A percentile compares a stretch with the other conserved stretches of the same genome.
phyloP scores from a whole-genome alignment of 176 grass and related monocot species.

The Panicum miliaceum region DNA sequence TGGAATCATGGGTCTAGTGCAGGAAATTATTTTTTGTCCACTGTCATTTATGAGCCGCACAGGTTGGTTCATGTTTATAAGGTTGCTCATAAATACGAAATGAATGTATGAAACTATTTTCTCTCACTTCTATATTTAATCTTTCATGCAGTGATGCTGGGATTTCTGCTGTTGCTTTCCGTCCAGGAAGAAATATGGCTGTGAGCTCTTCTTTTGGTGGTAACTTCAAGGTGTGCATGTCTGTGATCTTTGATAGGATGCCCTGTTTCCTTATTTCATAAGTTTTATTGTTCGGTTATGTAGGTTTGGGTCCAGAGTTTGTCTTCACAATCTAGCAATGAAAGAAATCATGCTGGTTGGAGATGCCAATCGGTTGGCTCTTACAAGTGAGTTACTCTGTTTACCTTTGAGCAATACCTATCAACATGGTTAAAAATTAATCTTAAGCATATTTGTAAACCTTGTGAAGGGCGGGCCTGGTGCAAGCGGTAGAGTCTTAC shows the following conservation, averaged over 20 bases:
- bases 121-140: constrained; percentile 31
- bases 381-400: constrained; percentile 78
- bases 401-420: constrained; percentile 12
- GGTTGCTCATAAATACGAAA: constrained; percentile 19
- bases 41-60: constrained; percentile 97
- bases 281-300: constrained; percentile 23
- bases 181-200: constrained; percentile 75
- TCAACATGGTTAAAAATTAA: neutral
- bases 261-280: constrained; percentile 37
- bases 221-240: constrained; percentile 77
- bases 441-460: neutral
- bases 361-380: constrained; percentile 97
- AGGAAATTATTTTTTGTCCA: constrained; percentile 71
- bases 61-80: constrained; percentile 53
- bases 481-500: too few relatives aligned
- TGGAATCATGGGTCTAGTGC: constrained; percentile 64
- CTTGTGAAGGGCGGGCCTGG: too few relatives aligned
- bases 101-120: neutral
- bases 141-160: constrained; percentile 66
- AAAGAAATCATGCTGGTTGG: constrained; percentile 74
- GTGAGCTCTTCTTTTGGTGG: constrained; percentile 85
- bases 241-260: constrained; percentile 31
- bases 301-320: constrained; percentile 78
- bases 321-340: constrained; percentile 42
- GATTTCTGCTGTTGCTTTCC: constrained; percentile 81